phyloP scores from a whole-genome alignment of 345 rosid genomes.

The Geranium brycei region DNA sequence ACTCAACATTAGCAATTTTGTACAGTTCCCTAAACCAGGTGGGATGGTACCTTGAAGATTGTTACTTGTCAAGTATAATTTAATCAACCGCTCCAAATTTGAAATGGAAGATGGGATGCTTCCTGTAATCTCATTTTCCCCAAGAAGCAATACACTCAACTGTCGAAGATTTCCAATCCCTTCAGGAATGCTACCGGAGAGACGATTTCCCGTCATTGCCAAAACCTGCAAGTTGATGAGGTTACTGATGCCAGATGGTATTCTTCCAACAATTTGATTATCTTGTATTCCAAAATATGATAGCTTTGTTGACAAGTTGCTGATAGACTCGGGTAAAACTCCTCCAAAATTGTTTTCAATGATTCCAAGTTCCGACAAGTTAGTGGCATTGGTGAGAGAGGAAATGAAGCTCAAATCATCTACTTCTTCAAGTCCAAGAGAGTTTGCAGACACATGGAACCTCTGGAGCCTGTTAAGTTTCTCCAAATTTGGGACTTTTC shows the following conservation, averaged over 20 bases:
- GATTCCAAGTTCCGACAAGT: rapidly evolving
- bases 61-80: not conserved
- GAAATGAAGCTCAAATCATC: not conserved
- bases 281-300: not conserved
- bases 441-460: not conserved
- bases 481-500: constrained; percentile 1
- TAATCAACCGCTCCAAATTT: constrained; percentile 3
- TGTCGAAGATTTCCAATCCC: constrained; percentile 12
- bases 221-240: constrained; percentile 13
- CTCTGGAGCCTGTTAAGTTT: not conserved
- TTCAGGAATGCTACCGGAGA: constrained; percentile 12
- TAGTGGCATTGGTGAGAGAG: not conserved
- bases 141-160: not conserved
- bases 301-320: constrained; percentile 1
- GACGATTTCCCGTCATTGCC: not conserved
- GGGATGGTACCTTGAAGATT: constrained; percentile 14
- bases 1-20: not conserved
- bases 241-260: constrained; percentile 10
- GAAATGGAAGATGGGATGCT: constrained; percentile 15
- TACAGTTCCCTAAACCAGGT: constrained; percentile 6
- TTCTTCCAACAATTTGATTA: constrained; percentile 8
- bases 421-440: not conserved
- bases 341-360: not conserved
- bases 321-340: not conserved
- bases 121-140: constrained; percentile 5